phyloP scores from a whole-genome alignment of 2,329 filamentous ascomycete genomes.

The Rhynchosporium graminicola region DNA sequence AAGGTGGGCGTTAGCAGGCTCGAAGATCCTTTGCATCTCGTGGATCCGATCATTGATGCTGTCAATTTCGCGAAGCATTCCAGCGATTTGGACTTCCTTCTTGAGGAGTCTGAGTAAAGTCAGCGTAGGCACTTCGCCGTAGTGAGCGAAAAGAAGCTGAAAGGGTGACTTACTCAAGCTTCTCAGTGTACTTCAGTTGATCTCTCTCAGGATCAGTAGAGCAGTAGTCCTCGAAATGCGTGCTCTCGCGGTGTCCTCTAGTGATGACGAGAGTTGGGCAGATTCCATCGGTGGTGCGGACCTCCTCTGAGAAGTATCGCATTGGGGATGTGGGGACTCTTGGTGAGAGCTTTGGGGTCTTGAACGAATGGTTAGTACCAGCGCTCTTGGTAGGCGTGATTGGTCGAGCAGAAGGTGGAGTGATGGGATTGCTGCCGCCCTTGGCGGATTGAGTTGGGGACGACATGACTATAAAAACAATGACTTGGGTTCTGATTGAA shows the following conservation, averaged over 20 bases:
- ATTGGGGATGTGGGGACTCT: background rate
- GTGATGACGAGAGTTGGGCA: background rate
- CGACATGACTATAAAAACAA: background rate
- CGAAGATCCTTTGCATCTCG: background rate
- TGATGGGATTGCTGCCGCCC: background rate
- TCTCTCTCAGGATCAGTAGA: background rate
- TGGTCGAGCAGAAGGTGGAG: background rate
- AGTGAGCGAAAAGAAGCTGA: background rate
- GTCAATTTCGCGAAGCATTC: background rate
- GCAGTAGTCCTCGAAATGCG: slow-evolving; percentile 1
- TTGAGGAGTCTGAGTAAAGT: background rate
- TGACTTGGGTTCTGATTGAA: background rate
- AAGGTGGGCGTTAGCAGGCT: background rate
- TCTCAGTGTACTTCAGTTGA: slow-evolving; percentile 3
- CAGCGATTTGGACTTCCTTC: background rate
- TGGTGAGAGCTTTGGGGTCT: background rate
- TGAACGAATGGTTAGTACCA: background rate
- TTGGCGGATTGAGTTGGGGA: slow-evolving; percentile 5
- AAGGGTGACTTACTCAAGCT: background rate
- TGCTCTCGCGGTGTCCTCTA: background rate
- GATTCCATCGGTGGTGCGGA: too few species aligned
- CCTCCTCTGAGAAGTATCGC: background rate
- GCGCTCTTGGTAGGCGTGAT: background rate
- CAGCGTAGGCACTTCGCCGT: background rate
- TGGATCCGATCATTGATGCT: background rate